Conservation (phyloP, 495 filamentous ascomycete species). For the Evansstolkia leycettana region DNA sequence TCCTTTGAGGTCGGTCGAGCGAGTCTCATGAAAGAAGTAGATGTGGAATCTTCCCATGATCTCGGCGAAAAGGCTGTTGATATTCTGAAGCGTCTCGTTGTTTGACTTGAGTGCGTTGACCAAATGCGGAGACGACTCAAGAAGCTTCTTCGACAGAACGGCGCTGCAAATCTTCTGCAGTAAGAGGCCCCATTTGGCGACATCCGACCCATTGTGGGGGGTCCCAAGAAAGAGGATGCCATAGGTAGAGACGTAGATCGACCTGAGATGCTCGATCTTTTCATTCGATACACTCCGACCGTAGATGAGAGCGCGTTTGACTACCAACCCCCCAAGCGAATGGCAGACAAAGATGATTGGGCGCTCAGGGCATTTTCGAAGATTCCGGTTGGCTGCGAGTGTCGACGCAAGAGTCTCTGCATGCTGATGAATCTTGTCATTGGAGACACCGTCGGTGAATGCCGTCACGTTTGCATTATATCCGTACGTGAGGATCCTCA, state of each 20-base stretch:
- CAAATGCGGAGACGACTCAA: slow-evolving; percentile 59
- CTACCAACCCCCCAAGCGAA: slow-evolving; percentile 69
- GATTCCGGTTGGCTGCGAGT: slow-evolving; percentile 45
- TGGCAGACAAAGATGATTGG: slow-evolving; percentile 84
- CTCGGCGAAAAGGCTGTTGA: slow-evolving; percentile 65
- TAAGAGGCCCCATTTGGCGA: slow-evolving; percentile 65
- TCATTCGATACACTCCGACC: slow-evolving; percentile 51
- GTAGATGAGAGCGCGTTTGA: slow-evolving; percentile 60
- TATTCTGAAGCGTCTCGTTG: slow-evolving; percentile 70
- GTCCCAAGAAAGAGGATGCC: slow-evolving; percentile 80
- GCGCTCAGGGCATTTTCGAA: slow-evolving; percentile 28
- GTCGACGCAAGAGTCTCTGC: slow-evolving; percentile 64
- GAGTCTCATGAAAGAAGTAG: slow-evolving; percentile 60
- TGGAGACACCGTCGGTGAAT: slow-evolving; percentile 47
- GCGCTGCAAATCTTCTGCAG: slow-evolving; percentile 61
- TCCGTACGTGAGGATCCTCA: slow-evolving; percentile 69
- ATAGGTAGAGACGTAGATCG: slow-evolving; percentile 72
- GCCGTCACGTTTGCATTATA: slow-evolving; percentile 71
- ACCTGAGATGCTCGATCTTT: slow-evolving; percentile 60
- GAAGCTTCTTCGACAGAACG: slow-evolving; percentile 55
- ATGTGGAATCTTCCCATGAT: slow-evolving; percentile 63
- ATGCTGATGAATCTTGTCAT: slow-evolving; percentile 72
- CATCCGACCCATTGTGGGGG: slow-evolving; percentile 68
- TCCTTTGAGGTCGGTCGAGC: slow-evolving; percentile 51
- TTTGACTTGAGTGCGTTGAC: slow-evolving; percentile 62